phyloP scores from a whole-genome alignment of 139 green algal genomes.

The Pleodorina starrii region DNA sequence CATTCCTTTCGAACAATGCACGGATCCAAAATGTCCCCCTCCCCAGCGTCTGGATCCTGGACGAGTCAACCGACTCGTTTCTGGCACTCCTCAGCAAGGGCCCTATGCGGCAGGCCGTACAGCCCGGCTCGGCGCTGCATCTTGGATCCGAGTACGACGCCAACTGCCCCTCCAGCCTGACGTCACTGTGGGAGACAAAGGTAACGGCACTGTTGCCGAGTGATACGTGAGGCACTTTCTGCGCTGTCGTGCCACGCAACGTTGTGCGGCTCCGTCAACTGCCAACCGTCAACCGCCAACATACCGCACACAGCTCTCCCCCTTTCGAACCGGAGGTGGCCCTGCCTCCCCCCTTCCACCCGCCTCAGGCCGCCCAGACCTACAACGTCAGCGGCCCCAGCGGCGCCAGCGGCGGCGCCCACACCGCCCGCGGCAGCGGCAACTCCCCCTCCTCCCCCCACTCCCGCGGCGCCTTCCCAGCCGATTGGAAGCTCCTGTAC shows the following conservation, averaged over 20 bases:
- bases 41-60: slow-evolving; percentile 38
- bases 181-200: slow-evolving; percentile 41
- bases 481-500: slow-evolving; percentile 48
- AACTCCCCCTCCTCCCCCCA: slow-evolving; percentile 5
- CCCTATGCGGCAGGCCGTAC: slow-evolving; percentile 34
- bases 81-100: slow-evolving; percentile 41
- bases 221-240: too few species aligned
- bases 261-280: too few species aligned
- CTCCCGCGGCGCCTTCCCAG: not conserved
- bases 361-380: not conserved
- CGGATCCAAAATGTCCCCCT: too few species aligned
- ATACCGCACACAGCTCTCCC: too few species aligned
- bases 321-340: too few species aligned
- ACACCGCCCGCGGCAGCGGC: not conserved
- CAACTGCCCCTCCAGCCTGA: slow-evolving; percentile 36
- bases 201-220: too few species aligned
- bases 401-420: too few species aligned
- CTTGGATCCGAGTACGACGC: slow-evolving; percentile 47
- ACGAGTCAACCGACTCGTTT: slow-evolving; percentile 37
- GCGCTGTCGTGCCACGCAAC: too few species aligned
- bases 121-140: slow-evolving; percentile 26
- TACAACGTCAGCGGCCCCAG: not conserved
- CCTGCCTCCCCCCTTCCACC: not conserved
- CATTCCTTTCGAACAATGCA: too few species aligned
- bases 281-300: too few species aligned